Conservation (phyloP, 73 alveolate species). For the Stentor coeruleus region DNA sequence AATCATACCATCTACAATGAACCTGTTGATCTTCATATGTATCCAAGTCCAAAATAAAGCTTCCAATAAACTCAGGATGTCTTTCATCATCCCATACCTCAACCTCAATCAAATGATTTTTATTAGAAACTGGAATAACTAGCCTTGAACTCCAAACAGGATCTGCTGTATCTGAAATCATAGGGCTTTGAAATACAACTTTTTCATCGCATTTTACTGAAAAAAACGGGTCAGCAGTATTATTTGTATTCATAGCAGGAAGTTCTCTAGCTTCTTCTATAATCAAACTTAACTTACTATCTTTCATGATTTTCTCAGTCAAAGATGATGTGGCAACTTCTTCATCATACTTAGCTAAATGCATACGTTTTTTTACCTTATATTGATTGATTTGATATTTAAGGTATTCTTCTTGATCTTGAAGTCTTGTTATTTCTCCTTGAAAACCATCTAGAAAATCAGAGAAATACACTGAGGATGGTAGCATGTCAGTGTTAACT, state of each 20-base stretch:
- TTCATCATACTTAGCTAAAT: not conserved
- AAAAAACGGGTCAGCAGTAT: constrained; percentile 28
- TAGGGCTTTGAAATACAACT: constrained; percentile 1
- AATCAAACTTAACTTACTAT: constrained; percentile 7
- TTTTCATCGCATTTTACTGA: constrained; percentile 5
- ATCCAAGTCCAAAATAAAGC: not conserved
- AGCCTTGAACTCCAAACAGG: constrained; percentile 4
- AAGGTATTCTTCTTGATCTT: constrained; percentile 17
- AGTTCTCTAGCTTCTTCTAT: constrained; percentile 25
- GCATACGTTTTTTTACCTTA: constrained; percentile 2
- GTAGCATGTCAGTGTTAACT: constrained; percentile 26
- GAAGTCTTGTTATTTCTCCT: not conserved
- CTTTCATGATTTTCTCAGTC: constrained; percentile 6
- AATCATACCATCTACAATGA: constrained; percentile 28
- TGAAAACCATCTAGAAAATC: constrained; percentile 4
- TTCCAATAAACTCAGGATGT: constrained; percentile 19
- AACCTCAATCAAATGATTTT: constrained; percentile 1
- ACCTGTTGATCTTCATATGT: constrained; percentile 19
- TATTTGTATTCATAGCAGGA: constrained; percentile 29
- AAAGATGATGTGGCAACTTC: not conserved
- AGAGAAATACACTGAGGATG: not conserved
- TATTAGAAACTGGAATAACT: not conserved
- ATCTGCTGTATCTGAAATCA: not conserved
- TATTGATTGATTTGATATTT: constrained; percentile 10
- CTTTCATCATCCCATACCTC: constrained; percentile 20